Evolutionary conservation across 2,329 filamentous ascomycete genomes (phyloP).

Genomic region (Venturia aucupariae): DNA sequence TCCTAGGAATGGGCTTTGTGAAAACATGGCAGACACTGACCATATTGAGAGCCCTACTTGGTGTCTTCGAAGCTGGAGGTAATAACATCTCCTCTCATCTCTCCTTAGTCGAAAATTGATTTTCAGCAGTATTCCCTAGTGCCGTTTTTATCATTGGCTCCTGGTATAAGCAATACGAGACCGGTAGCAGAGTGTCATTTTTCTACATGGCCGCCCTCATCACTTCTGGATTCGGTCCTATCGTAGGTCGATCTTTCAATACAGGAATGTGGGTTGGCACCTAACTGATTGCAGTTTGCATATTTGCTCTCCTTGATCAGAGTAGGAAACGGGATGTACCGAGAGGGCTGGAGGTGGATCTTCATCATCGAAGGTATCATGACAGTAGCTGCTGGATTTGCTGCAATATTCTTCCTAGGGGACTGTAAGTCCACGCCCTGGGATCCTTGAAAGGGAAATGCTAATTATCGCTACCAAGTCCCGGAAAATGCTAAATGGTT

Average conservation of each 20-base stretch:
- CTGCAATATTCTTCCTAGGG: slow-evolving; percentile 22
- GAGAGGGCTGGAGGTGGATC: slow-evolving; percentile 22
- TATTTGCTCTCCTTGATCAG: slow-evolving; percentile 26
- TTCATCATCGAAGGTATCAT: slow-evolving; percentile 20
- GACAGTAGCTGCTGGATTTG: slow-evolving; percentile 20
- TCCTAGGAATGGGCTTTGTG: slow-evolving; percentile 19
- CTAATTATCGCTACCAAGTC: background rate
- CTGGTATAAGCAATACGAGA: slow-evolving; percentile 20
- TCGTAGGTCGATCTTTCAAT: slow-evolving; percentile 18
- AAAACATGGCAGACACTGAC: slow-evolving; percentile 24
- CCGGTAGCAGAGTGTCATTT: slow-evolving; percentile 21
- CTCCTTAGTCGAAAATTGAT: background rate
- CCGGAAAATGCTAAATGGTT: slow-evolving; percentile 8
- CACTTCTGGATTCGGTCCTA: slow-evolving; percentile 26
- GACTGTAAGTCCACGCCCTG: slow-evolving; percentile 17
- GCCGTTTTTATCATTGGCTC: slow-evolving; percentile 17
- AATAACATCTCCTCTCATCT: background rate
- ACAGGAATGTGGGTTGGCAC: background rate
- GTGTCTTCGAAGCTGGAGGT: slow-evolving; percentile 23
- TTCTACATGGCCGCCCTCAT: slow-evolving; percentile 25
- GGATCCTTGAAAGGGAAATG: background rate
- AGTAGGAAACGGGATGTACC: slow-evolving; percentile 26
- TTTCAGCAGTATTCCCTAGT: slow-evolving; percentile 26
- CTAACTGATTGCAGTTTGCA: slow-evolving; percentile 18
- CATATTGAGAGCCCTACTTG: slow-evolving; percentile 23